Percentiles rank a stretch among this genome's conserved stretches.
These are phyloP conservation scores for Acanthamoeba lenticulata DNA, from an alignment of 208 protist species.

Conservation along the genomic window DNA sequence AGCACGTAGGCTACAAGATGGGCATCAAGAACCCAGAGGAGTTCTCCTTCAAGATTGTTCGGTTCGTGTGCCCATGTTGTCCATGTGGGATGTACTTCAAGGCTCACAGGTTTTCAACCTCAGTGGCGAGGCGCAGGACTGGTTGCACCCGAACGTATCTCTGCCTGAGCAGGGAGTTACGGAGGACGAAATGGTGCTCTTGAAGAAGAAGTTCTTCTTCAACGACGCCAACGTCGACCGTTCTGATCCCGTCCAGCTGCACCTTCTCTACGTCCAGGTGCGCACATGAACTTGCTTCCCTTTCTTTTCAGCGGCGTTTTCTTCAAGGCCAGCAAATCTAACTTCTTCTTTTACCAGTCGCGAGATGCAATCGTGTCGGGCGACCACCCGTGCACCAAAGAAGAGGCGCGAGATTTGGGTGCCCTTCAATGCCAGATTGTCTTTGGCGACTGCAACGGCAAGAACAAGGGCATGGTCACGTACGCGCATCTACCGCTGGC, in stretches of 20 bases:
- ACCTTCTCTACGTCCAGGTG: slow-evolving; percentile 85
- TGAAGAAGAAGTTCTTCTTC: slow-evolving; percentile 88
- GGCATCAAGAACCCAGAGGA: slow-evolving; percentile 86
- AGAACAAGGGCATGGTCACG: slow-evolving; percentile 75
- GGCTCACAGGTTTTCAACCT: neutral
- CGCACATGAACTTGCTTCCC: neutral
- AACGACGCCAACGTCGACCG: slow-evolving; percentile 86
- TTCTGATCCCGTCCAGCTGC: slow-evolving; percentile 87
- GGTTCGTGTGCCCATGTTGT: neutral
- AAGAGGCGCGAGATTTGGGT: slow-evolving; percentile 83
- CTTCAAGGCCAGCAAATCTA: neutral
- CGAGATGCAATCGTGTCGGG: slow-evolving; percentile 83
- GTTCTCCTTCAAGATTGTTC: slow-evolving; percentile 81
- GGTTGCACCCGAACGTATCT: slow-evolving; percentile 81
- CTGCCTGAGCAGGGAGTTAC: slow-evolving; percentile 84
- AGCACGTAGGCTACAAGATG: slow-evolving; percentile 71
- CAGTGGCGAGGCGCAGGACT: slow-evolving; percentile 59
- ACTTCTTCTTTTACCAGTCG: slow-evolving; percentile 66
- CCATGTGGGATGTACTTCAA: neutral
- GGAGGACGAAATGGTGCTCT: slow-evolving; percentile 77
- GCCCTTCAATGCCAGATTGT: slow-evolving; percentile 84
- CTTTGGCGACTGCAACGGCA: slow-evolving; percentile 79
- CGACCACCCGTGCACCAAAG: slow-evolving; percentile 81
- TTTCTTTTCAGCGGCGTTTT: neutral
- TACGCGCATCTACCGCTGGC: neutral